Evolutionary conservation across 305 asterid species (phyloP), one percentile per base, ranked within the genome.

Genomic region (Euphrasia arctica): DNA sequence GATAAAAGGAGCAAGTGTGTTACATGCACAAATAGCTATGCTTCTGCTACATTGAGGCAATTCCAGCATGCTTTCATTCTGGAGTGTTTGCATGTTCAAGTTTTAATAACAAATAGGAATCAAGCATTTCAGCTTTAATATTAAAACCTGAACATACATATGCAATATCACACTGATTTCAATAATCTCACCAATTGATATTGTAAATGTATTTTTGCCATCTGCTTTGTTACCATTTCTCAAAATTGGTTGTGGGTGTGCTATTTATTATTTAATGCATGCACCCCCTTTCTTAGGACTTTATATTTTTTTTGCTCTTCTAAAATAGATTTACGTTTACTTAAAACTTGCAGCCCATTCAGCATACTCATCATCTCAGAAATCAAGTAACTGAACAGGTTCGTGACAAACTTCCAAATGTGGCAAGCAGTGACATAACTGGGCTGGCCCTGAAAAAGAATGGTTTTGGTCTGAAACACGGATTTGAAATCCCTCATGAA

Each of bases 391-490:
- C 63, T 74, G 87, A 80, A 70, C 74, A 81, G 62, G 80, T 72
- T 71, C 84, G 62, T 60, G 80, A 68, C 65, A 85, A 81, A 75
- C 76, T 67, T 52, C 60, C 77, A 34, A 67, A 64, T 55, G 58
- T 68, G 48, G 47, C 77, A 47, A 85, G 80, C 47, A 68, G 72
- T 58, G 70, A 69, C 70, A 60, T 73, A 51, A 43, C 71, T 0
- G 83, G 78, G 61, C 66, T 76, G 66, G 72, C 87, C 60, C 51
- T 2, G 51, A 83, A 79, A 72, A 88, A 82, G 80, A 83, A 83
- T 69, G 84, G 78, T 39, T 74, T 80, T 77, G 88, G 84, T 64
- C 29, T 62, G 63, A 86, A 86, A 73, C 86, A 63, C 71, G 15
- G 51, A 12, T 47, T 47, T 47, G 51, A 12, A 47, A 78, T 74